A percentile compares a stretch with the other conserved stretches of the same genome.
phyloP scores from a whole-genome alignment of 2,329 filamentous ascomycete genomes.

The Fusarium nelsonii region DNA sequence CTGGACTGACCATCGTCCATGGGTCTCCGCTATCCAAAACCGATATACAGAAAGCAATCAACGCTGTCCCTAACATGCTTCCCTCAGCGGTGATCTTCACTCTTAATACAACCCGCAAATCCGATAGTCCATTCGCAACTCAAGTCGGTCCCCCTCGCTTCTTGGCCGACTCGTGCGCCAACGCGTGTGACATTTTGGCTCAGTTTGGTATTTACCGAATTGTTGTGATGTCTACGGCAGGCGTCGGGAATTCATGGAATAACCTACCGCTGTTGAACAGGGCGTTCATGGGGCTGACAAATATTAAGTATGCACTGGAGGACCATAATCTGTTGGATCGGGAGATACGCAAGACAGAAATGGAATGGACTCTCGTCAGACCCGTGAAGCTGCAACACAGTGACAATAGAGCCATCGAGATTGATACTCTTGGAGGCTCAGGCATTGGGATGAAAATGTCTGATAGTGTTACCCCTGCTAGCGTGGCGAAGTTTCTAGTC shows the following conservation, averaged over 20 bases:
- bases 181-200: constrained; percentile 51
- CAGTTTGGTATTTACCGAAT: constrained; percentile 51
- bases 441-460: constrained; percentile 51
- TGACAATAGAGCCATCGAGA: constrained; percentile 7
- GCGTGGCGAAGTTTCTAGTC: constrained; percentile 52
- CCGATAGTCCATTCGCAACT: constrained; percentile 56
- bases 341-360: constrained; percentile 51
- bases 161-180: constrained; percentile 55
- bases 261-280: constrained; percentile 53
- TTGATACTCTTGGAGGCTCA: constrained; percentile 48
- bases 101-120: constrained; percentile 56
- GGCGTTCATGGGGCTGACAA: constrained; percentile 55
- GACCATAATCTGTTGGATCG: constrained; percentile 55
- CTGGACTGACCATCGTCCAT: constrained; percentile 50
- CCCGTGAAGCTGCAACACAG: constrained; percentile 51
- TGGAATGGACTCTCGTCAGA: constrained; percentile 56
- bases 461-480: constrained; percentile 48
- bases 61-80: constrained; percentile 33
- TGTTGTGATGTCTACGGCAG: constrained; percentile 56
- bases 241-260: constrained; percentile 55
- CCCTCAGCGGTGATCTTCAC: constrained; percentile 55
- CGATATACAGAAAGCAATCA: constrained; percentile 50
- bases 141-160: constrained; percentile 56
- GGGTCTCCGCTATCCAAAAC: constrained; percentile 54
- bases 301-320: constrained; percentile 56